phyloP scores from a whole-genome alignment of 306 rosid genomes.

The Acacia crassicarpa region DNA sequence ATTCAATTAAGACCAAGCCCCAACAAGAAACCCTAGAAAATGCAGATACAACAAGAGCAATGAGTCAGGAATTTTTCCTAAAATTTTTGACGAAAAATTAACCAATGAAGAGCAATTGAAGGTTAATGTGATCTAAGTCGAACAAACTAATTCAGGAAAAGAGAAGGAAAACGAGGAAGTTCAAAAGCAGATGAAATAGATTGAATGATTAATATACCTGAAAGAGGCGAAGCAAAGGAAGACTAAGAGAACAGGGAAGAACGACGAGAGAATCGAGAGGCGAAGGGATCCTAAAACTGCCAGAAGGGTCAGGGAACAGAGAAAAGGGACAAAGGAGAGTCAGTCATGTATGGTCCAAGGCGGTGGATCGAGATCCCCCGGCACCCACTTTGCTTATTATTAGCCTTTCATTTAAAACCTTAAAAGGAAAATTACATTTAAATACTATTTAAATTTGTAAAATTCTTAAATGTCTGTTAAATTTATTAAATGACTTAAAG shows the following conservation, averaged over 20 bases:
- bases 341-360: not conserved
- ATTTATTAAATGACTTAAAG: no score
- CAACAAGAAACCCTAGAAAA: conserved; percentile 26
- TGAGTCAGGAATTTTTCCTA: conserved; percentile 9
- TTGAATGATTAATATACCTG: conserved; percentile 43
- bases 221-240: not conserved
- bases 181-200: not conserved
- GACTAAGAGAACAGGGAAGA: not conserved
- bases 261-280: not conserved
- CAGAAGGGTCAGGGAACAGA: not conserved
- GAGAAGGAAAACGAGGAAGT: not conserved
- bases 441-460: no score
- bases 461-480: no score
- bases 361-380: not conserved
- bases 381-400: not conserved
- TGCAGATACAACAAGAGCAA: not conserved
- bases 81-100: not conserved
- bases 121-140: not conserved
- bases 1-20: conserved; percentile 4
- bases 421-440: no score
- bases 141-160: not conserved
- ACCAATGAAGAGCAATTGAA: not conserved
- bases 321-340: not conserved
- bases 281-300: not conserved
- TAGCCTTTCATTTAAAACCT: not conserved